Base-by-base conservation (phyloP, 73 alveolate species). In the Paramecium caudatum region DNA sequence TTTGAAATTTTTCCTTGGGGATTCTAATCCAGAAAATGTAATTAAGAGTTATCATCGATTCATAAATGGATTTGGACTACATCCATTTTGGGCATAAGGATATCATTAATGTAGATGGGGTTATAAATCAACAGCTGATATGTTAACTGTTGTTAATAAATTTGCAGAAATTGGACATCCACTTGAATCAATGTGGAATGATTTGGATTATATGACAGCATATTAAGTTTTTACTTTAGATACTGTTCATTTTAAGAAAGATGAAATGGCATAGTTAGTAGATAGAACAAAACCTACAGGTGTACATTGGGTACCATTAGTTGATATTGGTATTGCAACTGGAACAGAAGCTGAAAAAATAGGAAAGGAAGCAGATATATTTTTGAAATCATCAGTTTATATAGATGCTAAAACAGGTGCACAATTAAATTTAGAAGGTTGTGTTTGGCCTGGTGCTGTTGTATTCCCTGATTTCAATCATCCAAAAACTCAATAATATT, bases 21-120 rank as follows among this genome's bases (percentile, higher is more conserved):
- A 39, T 37, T 1, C 17, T 3, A 78, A 92, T 25, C 93, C 93
- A 32, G 93, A 86, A 86, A 50, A 39, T 23, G 61, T 78, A 9
- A 63, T 86, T 13, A 37, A 86, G 47, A 41, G 68, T 21, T 86
- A 86, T 86, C 93, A 86, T 27, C 15, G 84, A 34, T 86, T 63
- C 23, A 86, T 94, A 37, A 94, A 95, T 63, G 70, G 82, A 47
- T 95, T 93, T 74, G 82, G 80, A 36, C 88, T 94, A 36, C 98
- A 94, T 90, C 98, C 98, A 16, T 94, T 91, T 91, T 94, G 98
- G 98, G 91, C 94, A 41, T 17, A 92, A 49, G 98, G 96, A 3
- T 94, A 94, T 94, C 99, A 98, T 93, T 94, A 98, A 92, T 91
- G 98, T 49, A 88, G 98, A 90, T 97, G 96, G 94, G 99, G 99